Base-by-base conservation (phyloP, 768 basidiomycete genomes). In the Termitomyces sp. region DNA sequence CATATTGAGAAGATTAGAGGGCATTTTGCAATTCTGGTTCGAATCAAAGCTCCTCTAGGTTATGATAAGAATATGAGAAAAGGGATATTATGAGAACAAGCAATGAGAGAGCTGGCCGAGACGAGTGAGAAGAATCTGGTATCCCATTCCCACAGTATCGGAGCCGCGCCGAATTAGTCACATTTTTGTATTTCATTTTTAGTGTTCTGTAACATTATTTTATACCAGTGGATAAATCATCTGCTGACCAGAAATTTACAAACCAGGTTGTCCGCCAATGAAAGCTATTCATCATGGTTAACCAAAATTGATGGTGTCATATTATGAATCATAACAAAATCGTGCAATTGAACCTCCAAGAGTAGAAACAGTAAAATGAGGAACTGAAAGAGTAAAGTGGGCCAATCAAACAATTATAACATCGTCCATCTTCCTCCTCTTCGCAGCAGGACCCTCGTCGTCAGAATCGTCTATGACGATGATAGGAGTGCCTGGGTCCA, bases 401-500 rank as follows among this genome's bases (percentile, higher is more conserved):
- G n/a, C 6, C 19, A 52, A 39, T 56, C 44, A 59, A 19, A 47
- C 55, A 50, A 65, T 46, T 47, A 61, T 48, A 34, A 61, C 64
- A 27, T 65, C 64, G 19, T 76, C 76, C 19, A 81, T 54, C 67
- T 78, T 81, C 64, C 86, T 77, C 60, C 79, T 80, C 71, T 88
- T 89, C 52, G 72, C 66, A 28, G 71, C 76, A 43, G 85, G 83
- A 35, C 74, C 78, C 44, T 82, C 77, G 39, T 80, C 77, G 34
- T 81, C 80, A 25, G 79, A 79, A 53, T 86, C 85, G 58, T 88
- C 86, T 32, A 85, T 74, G 44, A 84, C 71, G 41, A 88, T 73
- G 34, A 84, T 79, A n/a, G 85, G 81, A 10, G 83, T 78, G 17
- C 76, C 75, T 17, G 76, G 56, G 61, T 73, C 68, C 59, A 65